phyloP scores from a whole-genome alignment of 805 yeast species.

The Metschnikowia arizonensis region DNA sequence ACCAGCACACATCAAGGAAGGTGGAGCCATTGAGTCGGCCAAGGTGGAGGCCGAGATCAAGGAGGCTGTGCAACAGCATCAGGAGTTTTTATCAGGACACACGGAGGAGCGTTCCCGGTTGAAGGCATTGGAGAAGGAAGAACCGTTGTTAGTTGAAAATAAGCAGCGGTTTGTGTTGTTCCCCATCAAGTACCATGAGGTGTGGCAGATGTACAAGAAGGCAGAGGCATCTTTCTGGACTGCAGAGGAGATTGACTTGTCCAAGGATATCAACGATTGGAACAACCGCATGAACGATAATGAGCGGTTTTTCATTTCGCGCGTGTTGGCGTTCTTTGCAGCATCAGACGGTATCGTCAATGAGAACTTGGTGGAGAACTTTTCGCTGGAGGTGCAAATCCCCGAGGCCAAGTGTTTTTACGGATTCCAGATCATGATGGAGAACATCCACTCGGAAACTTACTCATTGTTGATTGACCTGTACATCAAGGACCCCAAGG shows the following conservation, averaged over 20 bases:
- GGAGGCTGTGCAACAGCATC: constrained; percentile 40
- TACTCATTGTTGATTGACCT: constrained; percentile 92
- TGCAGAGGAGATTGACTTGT: constrained; percentile 95
- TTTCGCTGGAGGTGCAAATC: constrained; percentile 93
- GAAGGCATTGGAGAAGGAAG: constrained; percentile 75
- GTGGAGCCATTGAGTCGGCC: constrained; percentile 20
- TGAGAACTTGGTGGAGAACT: constrained; percentile 95
- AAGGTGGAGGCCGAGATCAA: constrained; percentile 23
- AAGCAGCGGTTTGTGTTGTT: constrained; percentile 84
- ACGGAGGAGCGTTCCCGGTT: constrained; percentile 68
- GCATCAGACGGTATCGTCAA: constrained; percentile 98
- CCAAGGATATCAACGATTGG: constrained; percentile 93
- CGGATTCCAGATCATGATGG: constrained; percentile 99
- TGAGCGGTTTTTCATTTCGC: constrained; percentile 87
- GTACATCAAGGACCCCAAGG: constrained; percentile 93
- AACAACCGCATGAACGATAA: constrained; percentile 81
- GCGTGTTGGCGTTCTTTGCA: constrained; percentile 95
- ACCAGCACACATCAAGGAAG: constrained; percentile 18
- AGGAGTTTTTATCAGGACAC: constrained; percentile 56
- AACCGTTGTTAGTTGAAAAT: constrained; percentile 85
- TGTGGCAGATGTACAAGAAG: constrained; percentile 98
- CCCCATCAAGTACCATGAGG: constrained; percentile 95
- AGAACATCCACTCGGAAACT: constrained; percentile 96
- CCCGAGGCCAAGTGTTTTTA: constrained; percentile 98
- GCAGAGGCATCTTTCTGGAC: constrained; percentile 99